Evolutionary conservation across 2,329 filamentous ascomycete species (phyloP), one percentile per base, ranked within the genome.

Genomic region (Endoconidiophora laricicola): DNA sequence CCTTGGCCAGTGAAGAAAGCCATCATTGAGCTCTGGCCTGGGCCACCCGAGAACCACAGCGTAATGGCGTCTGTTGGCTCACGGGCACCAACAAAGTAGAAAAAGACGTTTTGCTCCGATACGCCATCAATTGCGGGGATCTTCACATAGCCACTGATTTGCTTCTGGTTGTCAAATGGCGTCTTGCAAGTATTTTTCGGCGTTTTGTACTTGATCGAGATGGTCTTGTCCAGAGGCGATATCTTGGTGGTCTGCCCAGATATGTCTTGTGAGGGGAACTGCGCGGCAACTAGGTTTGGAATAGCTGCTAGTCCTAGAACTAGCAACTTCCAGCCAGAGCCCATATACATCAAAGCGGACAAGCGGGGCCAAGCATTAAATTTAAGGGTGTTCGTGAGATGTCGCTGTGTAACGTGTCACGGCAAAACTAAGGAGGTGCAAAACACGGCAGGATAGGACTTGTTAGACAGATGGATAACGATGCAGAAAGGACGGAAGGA

Each of bases 131-230:
- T 36, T 1, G 44, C 78, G 4, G 78, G 76, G 4, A 84, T 63
- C 48, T 65, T 71, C 50, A 85, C 75, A 72, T 82, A 84, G 58
- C 81, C 81, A 3, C 78, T 76, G 59, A 79, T 83, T 60, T 85
- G 81, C 60, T 78, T 72, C 61, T 86, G 81, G 1, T 67, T 68
- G 42, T 69, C 60, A 57, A 82, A 83, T 6, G 73, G 74, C 1
- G 81, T 84, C 44, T 67, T 72, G 61, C 82, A 86, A 10, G 73
- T 78, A 7, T 38, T 16, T 4, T 20, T 14, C 4, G 51, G 51
- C 2, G 26, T 22, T 23, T 44, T 40, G n/a, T 46, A 50, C 22
- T 29, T 24, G 9, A 53, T 9, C 10, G 7, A 24, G n/a, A 53
- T 43, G 12, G 38, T 37, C 1, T 5, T 20, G 22, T 53, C 47